A percentile compares a stretch with the other conserved stretches of the same genome.
Evolutionary conservation across 2,329 filamentous ascomycete species (phyloP).

Genomic region (Emergomyces africanus): DNA sequence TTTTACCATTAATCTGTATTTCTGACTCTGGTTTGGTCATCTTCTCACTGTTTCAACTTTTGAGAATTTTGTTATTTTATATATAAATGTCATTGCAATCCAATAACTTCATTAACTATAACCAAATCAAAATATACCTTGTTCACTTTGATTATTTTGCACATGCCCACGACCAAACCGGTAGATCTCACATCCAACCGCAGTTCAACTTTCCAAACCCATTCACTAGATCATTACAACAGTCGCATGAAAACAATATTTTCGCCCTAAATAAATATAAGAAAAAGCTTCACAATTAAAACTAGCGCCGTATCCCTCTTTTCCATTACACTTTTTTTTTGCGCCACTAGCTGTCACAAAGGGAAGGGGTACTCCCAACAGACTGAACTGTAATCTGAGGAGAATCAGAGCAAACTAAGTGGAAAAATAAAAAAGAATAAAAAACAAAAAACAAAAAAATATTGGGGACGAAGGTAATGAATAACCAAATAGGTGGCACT

Average conservation of each 20-base stretch:
- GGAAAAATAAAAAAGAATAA: neutral
- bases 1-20: neutral
- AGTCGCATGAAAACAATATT: neutral
- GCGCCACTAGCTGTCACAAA: neutral
- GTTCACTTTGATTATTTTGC: neutral
- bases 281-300: neutral
- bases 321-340: neutral
- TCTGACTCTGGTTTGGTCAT: neutral
- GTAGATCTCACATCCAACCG: neutral
- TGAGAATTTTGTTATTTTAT: neutral
- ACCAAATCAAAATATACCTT: neutral
- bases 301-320: neutral
- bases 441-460: too few relatives aligned
- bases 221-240: too few relatives aligned
- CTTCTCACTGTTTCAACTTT: neutral
- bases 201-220: too few relatives aligned
- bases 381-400: neutral
- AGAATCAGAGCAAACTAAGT: neutral
- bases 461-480: neutral
- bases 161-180: neutral
- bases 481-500: neutral
- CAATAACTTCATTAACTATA: neutral
- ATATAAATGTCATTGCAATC: neutral
- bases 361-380: neutral
- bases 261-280: neutral